Evolutionary conservation across 116 monocot species (phyloP).

Genomic region (Posidonia oceanica): DNA sequence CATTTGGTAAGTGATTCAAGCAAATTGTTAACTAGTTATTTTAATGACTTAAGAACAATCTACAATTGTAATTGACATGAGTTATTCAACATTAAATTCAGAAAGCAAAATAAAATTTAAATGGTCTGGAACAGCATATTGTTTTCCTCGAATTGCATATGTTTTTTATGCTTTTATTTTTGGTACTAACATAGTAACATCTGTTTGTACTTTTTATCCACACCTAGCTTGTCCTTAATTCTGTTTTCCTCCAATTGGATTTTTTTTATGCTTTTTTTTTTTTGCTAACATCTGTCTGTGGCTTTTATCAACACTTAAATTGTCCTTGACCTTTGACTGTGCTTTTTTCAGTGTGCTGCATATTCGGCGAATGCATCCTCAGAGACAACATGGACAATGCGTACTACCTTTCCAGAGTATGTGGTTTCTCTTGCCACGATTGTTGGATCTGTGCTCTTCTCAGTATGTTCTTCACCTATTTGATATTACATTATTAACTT

Average conservation of each 20-base stretch:
- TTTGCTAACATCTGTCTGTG: not conserved
- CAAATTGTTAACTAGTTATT: too few relatives aligned
- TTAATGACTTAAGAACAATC: too few relatives aligned
- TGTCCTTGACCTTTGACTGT: not conserved
- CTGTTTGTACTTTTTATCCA: not conserved
- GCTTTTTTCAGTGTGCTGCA: conserved; percentile 60
- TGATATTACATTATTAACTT: not conserved
- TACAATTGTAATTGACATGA: too few relatives aligned
- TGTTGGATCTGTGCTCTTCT: conserved; percentile 93
- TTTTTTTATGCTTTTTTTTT: conserved; percentile 3
- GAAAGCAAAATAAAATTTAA: too few relatives aligned
- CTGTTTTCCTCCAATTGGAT: not conserved
- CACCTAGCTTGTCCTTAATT: not conserved
- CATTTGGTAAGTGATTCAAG: too few relatives aligned
- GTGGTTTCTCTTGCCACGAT: conserved; percentile 93
- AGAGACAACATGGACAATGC: conserved; percentile 89
- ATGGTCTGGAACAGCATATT: too few relatives aligned
- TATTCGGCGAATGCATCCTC: conserved; percentile 54
- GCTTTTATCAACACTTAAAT: conserved; percentile 1
- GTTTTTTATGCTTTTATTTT: not conserved
- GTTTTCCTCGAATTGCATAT: not conserved
- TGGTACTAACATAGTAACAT: not conserved
- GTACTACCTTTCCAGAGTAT: conserved; percentile 90
- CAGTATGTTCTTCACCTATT: conserved; percentile 31
- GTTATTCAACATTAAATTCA: too few relatives aligned